These are phyloP conservation scores for Ogataea hybrid DNA, from an alignment of 1,139 yeast genomes.

Conservation along the genomic window DNA sequence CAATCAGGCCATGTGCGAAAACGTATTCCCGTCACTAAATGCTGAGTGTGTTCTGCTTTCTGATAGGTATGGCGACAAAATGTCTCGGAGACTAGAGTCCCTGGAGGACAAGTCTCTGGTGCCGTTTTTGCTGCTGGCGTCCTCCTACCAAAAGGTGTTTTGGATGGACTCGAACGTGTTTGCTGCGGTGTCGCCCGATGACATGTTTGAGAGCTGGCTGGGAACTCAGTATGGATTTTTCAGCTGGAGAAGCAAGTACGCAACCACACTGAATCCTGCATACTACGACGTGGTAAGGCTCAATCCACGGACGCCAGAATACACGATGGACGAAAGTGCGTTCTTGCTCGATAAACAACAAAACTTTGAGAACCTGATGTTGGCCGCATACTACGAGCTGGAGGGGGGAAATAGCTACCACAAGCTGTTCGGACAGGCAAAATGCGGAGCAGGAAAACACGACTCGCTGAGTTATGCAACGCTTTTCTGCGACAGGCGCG, in stretches of 20 bases:
- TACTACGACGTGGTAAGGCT: constrained; percentile 55
- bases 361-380: constrained; percentile 27
- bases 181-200: constrained; percentile 56
- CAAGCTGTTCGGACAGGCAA: constrained; percentile 29
- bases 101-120: constrained; percentile 62
- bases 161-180: constrained; percentile 68
- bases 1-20: constrained; percentile 46
- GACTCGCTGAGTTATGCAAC: constrained; percentile 58
- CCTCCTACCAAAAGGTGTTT: constrained; percentile 56
- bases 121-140: constrained; percentile 57
- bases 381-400: constrained; percentile 29
- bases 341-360: constrained; percentile 26
- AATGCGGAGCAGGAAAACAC: constrained; percentile 31
- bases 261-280: constrained; percentile 57
- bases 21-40: constrained; percentile 41
- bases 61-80: constrained; percentile 25
- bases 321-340: constrained; percentile 46
- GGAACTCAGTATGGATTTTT: constrained; percentile 38
- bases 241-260: constrained; percentile 76
- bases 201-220: constrained; percentile 41
- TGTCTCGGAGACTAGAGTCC: constrained; percentile 19
- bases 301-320: constrained; percentile 31
- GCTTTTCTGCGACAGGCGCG: constrained; percentile 41
- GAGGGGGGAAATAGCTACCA: constrained; percentile 29
- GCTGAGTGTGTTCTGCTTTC: constrained; percentile 40